These are phyloP conservation scores for Tetradesmus obliquus DNA, from an alignment of 139 green algal genomes.

Conservation along the genomic window DNA sequence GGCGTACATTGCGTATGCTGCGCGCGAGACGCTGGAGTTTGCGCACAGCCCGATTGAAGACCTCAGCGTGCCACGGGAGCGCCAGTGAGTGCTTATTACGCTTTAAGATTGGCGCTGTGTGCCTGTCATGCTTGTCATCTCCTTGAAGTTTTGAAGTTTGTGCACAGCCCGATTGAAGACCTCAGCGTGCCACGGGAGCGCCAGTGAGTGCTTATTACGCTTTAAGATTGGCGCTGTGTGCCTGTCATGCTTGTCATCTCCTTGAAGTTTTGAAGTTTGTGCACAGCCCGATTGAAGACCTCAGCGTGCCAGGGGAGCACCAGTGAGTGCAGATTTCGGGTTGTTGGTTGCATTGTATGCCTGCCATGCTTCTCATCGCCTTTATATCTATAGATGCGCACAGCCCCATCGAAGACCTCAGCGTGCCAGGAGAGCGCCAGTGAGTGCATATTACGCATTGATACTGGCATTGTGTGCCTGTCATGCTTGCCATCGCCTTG, in stretches of 20 bases:
- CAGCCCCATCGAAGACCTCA: conserved; percentile 77
- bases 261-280: conserved; percentile 80
- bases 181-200: conserved; percentile 64
- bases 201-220: conserved; percentile 27
- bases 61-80: conserved; percentile 65
- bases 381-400: conserved; percentile 41
- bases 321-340: conserved; percentile 25
- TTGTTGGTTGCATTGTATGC: not conserved
- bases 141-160: conserved; percentile 60
- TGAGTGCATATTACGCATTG: not conserved
- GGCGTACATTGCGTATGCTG: conserved; percentile 23
- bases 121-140: not conserved
- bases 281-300: conserved; percentile 77
- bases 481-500: too few species aligned
- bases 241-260: not conserved
- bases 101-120: not conserved
- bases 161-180: conserved; percentile 77
- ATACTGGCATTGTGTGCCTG: too few species aligned
- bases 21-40: conserved; percentile 65
- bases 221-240: not conserved
- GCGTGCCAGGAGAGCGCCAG: conserved; percentile 58
- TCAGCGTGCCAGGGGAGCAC: conserved; percentile 63
- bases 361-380: not conserved
- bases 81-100: conserved; percentile 28
- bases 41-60: conserved; percentile 76